These are phyloP conservation scores for Ettlia oleoabundans DNA, from an alignment of 139 green algal genomes.

Conservation along the genomic window DNA sequence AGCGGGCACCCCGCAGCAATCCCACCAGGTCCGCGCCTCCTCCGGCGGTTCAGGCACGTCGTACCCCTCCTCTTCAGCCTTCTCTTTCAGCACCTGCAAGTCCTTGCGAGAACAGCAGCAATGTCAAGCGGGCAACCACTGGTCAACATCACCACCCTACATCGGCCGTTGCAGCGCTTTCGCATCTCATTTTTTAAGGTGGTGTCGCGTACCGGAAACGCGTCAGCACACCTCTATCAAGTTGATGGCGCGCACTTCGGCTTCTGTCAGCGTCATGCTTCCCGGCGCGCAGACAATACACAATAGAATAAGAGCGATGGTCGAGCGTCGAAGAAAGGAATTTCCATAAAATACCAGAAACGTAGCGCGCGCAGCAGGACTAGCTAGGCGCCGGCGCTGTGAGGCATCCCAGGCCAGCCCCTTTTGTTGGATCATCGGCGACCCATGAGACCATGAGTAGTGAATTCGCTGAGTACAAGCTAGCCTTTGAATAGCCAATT, in stretches of 20 bases:
- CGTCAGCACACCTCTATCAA: conserved; percentile 47
- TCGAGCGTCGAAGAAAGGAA: background rate
- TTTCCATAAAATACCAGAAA: no score
- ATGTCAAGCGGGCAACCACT: background rate
- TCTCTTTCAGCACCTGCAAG: conserved; percentile 47
- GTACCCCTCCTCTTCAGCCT: conserved; percentile 38
- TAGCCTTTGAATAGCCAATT: no score
- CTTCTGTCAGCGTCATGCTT: conserved; percentile 20
- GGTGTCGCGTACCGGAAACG: background rate
- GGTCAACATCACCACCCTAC: background rate
- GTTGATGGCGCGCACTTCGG: conserved; percentile 29
- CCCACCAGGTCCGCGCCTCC: conserved; percentile 21
- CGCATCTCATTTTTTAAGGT: background rate
- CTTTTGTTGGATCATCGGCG: no score
- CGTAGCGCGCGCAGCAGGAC: no score
- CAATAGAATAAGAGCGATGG: background rate
- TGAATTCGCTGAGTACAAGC: no score
- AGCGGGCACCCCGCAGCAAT: background rate
- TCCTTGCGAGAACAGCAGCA: background rate
- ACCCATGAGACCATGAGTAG: no score
- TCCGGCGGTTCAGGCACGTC: conserved; percentile 8
- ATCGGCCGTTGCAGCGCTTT: background rate
- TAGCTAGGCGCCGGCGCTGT: no score
- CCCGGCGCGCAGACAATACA: background rate
- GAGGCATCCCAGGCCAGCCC: no score